Base-by-base conservation (phyloP, 441 rosid species). In the Euphorbia celastroides region DNA sequence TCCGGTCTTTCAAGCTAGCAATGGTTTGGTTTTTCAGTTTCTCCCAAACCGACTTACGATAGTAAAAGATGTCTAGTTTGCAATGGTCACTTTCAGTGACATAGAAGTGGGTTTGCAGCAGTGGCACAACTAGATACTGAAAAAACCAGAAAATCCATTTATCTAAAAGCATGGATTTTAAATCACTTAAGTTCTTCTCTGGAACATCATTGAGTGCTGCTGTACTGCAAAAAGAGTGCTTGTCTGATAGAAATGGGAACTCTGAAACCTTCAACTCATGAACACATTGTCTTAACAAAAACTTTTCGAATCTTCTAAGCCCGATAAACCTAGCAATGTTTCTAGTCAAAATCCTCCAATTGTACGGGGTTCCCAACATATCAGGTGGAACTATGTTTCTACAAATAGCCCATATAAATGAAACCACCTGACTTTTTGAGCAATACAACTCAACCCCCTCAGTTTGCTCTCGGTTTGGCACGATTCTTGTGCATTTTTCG, bases 121-220 rank as follows among this genome's bases (percentile, higher is more conserved):
- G 22, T 55, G 93, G 89, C 67, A 81, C 87, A 74, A 94, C 85
- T 70, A 91, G 68, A 77, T 50, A 72, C 13, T 84, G 77, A 70
- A 94, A 94, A 60, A 91, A 81, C 97, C 99, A 91, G 75, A 79
- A 77, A 66, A 88, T 85, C 97, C 97, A 94, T 70, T 81, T 86
- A 25, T 63, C 67, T 55, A 89, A 71, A 59, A 91, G 79, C 64
- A 44, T 57, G 2, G 71, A 78, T 73, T 83, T 86, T 72, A 78
- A 32, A 70, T 57, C 65, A 52, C 62, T 44, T 72, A 52, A 60
- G 70, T 20, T 38, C 36, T 62, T 19, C 55, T 69, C 76, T 32
- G 46, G 41, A 36, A 61, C 36, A 72, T 68, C 55, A 63, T 64
- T 73, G 50, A 14, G 66, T 60, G 67, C 65, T 74, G 41, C 63